Base-by-base conservation (phyloP, 2,329 filamentous ascomycete genomes). In the Drechslera avenae region DNA sequence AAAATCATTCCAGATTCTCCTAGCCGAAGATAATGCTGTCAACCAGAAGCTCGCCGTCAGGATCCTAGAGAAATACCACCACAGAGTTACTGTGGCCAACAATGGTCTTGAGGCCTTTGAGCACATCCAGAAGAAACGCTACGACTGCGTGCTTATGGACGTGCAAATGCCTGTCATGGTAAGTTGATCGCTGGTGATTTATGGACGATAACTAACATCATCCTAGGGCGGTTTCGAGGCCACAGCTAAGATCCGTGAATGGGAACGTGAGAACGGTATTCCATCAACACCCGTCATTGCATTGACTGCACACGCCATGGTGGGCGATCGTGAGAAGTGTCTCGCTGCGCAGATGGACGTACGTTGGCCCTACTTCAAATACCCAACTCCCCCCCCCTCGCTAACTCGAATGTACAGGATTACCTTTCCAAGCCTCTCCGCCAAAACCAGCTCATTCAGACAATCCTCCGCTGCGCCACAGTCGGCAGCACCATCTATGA, bases 131-230 rank as follows among this genome's bases (percentile, higher is more conserved):
- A 85, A 87, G 71, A 93, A 89, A 77, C 88, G 90, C 71, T 99
- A 95, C 72, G 94, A 99, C 73, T 90, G 96, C 55, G 94, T 99
- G 59, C 82, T 99, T 40, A 99, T 99, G 94, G 94, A 99, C 71
- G 94, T 99, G 14, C 94, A 97, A 73, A 99, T 99, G 94, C 94
- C 94, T n/a, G 89, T 97, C 67, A 97, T 97, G 92, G 87, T 89
- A 77, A 78, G 85, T 59, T 40, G 13, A 52, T 17, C 1, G 26
- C 10, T 4, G 13, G 7, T 8, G n/a, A 53, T 9, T 36, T 3
- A 5, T 30, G 6, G 30, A 46, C 16, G n/a, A 17, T 6, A 18
- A 35, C 75, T 82, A 71, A 83, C 68, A n/a, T 46, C 16, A 8
- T 28, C 34, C 42, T 50, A 89, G 87, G 94, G 94, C 71, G 94